phyloP scores from a whole-genome alignment of 495 filamentous ascomycete genomes.

The Sporormia fimetaria region DNA sequence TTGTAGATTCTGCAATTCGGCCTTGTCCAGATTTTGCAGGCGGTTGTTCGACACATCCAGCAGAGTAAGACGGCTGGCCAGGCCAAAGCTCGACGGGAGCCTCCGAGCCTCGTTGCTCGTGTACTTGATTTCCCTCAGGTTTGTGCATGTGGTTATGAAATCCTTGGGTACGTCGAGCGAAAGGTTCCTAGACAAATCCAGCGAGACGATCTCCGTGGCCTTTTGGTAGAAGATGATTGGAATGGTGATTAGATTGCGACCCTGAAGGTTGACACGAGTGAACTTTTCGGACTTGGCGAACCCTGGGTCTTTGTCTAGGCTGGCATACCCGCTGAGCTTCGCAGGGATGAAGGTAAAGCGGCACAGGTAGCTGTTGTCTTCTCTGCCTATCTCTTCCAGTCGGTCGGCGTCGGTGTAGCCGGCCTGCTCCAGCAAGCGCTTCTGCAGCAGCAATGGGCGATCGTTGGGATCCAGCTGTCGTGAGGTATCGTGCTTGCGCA shows the following conservation, averaged over 20 bases:
- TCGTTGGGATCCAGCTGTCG: conserved; percentile 68
- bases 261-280: conserved; percentile 83
- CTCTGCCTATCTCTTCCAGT: conserved; percentile 89
- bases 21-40: conserved; percentile 74
- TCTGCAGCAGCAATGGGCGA: conserved; percentile 83
- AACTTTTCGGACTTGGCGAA: conserved; percentile 74
- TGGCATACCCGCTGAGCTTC: conserved; percentile 71
- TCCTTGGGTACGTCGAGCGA: conserved; percentile 89
- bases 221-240: conserved; percentile 88
- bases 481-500: conserved; percentile 85
- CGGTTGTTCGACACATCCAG: conserved; percentile 93
- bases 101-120: conserved; percentile 80
- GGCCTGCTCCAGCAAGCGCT: conserved; percentile 79
- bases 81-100: conserved; percentile 72
- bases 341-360: conserved; percentile 89
- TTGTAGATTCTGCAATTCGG: conserved; percentile 55
- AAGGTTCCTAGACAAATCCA: conserved; percentile 86
- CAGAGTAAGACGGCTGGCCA: conserved; percentile 70
- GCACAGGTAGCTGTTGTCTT: conserved; percentile 94
- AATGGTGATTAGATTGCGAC: conserved; percentile 88
- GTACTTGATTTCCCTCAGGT: conserved; percentile 89
- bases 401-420: conserved; percentile 81
- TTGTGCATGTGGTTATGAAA: conserved; percentile 87
- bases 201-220: conserved; percentile 80
- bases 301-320: conserved; percentile 63